These are phyloP conservation scores for Hericium rajendrae DNA, from an alignment of 768 basidiomycete genomes.

Conservation along the genomic window DNA sequence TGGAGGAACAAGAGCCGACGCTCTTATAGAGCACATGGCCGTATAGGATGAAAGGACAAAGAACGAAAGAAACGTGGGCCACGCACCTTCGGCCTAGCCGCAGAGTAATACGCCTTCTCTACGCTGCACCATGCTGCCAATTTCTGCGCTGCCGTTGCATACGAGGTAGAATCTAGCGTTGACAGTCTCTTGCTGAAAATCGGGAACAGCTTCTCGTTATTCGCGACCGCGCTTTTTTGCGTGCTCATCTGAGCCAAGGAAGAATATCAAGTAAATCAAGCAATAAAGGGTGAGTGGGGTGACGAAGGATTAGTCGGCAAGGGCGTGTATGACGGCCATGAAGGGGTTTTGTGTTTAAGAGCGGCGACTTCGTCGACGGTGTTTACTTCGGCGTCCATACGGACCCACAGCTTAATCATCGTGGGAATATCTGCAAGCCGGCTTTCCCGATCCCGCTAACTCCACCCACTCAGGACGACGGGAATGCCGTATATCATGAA, in stretches of 20 bases:
- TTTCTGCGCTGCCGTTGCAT: constrained; percentile 10
- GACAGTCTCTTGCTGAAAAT: constrained; percentile 9
- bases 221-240: constrained; percentile 8
- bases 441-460: too few species aligned
- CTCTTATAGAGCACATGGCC: not conserved
- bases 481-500: too few species aligned
- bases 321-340: too few species aligned
- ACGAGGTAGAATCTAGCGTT: constrained; percentile 1
- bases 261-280: not conserved
- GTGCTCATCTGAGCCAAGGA: not conserved
- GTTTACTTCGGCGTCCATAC: too few species aligned
- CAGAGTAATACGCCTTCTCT: constrained; percentile 17
- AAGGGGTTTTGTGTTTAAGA: too few species aligned
- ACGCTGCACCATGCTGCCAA: constrained; percentile 12
- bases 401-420: too few species aligned
- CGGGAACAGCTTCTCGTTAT: constrained; percentile 17
- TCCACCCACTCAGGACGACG: too few species aligned
- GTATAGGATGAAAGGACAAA: not conserved
- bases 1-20: not conserved
- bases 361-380: too few species aligned
- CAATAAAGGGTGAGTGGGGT: too few species aligned
- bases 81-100: constrained; percentile 15
- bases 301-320: too few species aligned
- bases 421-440: too few species aligned
- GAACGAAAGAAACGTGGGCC: not conserved